Conservation (phyloP, 1,284 basidiomycete species). For the Apiotrichum porosum region DNA sequence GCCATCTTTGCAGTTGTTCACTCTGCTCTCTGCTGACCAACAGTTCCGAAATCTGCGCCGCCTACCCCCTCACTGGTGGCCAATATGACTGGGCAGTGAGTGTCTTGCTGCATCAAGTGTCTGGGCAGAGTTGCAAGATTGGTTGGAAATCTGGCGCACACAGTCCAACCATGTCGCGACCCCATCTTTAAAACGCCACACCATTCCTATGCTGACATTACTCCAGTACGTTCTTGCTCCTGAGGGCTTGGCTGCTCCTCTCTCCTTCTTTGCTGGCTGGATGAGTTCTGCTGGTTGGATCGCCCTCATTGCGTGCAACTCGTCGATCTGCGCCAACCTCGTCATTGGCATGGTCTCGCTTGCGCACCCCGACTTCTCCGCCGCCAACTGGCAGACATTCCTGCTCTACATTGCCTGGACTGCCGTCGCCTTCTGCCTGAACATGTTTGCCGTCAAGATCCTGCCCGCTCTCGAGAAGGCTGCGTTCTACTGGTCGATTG, state of each 20-base stretch:
- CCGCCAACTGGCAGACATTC: conserved; percentile 22
- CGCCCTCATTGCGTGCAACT: conserved; percentile 21
- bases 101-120: no score
- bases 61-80: conserved; percentile 28
- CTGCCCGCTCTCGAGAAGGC: conserved; percentile 35
- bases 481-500: conserved; percentile 38
- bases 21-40: not conserved
- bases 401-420: conserved; percentile 26
- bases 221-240: conserved; percentile 26
- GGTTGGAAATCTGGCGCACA: no score
- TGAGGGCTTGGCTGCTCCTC: conserved; percentile 6
- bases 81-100: conserved; percentile 41
- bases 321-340: conserved; percentile 22
- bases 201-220: not conserved
- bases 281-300: conserved; percentile 22
- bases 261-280: conserved; percentile 28
- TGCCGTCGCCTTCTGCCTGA: conserved; percentile 24
- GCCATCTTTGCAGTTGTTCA: not conserved
- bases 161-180: no score
- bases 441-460: conserved; percentile 31
- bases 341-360: conserved; percentile 38
- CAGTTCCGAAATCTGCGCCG: conserved; percentile 15
- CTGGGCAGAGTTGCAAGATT: no score
- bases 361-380: conserved; percentile 32
- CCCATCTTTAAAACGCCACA: no score